Evolutionary conservation across 2,329 filamentous ascomycete species (phyloP).

Genomic region (Aspergillus brunneoviolaceus): DNA sequence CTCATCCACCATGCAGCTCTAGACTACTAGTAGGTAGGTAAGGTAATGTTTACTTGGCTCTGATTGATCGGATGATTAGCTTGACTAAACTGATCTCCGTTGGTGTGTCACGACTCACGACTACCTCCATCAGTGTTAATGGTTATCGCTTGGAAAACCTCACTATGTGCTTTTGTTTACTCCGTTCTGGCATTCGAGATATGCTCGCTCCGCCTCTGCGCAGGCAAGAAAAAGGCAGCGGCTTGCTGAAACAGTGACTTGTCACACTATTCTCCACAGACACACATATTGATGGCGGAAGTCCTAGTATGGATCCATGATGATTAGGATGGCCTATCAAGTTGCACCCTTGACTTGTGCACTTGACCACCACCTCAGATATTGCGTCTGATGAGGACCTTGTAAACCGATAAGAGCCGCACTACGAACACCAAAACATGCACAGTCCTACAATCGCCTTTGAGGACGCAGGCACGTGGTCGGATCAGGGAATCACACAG

Average conservation of each 20-base stretch:
- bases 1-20: neutral
- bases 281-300: neutral
- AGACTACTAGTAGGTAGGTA: neutral
- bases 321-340: neutral
- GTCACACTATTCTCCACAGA: neutral
- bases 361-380: neutral
- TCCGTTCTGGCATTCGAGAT: no score
- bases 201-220: neutral
- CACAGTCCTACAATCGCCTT: neutral
- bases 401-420: neutral
- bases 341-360: neutral
- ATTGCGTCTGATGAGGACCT: neutral
- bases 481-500: constrained; percentile 6
- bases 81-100: no score
- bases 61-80: no score
- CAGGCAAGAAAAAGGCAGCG: neutral
- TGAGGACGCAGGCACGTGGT: constrained; percentile 11
- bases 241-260: neutral
- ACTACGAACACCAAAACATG: neutral
- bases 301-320: neutral
- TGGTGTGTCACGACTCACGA: no score
- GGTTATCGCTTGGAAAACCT: no score
- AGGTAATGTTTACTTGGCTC: neutral
- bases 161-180: no score
- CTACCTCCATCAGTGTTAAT: no score